These are phyloP conservation scores for Jatropha multifida DNA, from an alignment of 441 rosid species.

Conservation along the genomic window DNA sequence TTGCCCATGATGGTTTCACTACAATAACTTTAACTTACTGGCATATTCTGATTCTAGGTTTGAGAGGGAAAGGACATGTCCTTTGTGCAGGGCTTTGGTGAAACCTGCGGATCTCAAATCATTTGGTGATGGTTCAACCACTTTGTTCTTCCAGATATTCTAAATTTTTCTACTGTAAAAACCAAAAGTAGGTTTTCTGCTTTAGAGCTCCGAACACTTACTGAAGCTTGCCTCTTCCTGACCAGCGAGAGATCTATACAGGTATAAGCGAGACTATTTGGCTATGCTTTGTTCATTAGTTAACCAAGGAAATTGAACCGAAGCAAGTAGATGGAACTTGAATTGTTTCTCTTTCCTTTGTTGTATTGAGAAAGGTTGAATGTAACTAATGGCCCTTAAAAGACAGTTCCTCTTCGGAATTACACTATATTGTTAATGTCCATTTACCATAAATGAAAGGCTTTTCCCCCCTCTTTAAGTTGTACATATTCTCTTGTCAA, in stretches of 20 bases:
- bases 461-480: background rate
- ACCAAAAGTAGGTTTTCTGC: slow-evolving; percentile 27
- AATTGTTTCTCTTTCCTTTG: slow-evolving; percentile 29
- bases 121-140: slow-evolving; percentile 73
- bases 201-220: slow-evolving; percentile 16
- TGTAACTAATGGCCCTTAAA: slow-evolving; percentile 28
- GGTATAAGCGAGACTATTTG: slow-evolving; percentile 31
- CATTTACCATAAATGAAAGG: slow-evolving; percentile 27
- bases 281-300: slow-evolving; percentile 22
- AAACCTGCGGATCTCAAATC: slow-evolving; percentile 71
- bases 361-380: slow-evolving; percentile 30
- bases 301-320: slow-evolving; percentile 24
- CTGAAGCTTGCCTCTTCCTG: slow-evolving; percentile 21
- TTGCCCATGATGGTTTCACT: background rate
- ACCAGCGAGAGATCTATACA: slow-evolving; percentile 8
- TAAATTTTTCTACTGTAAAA: slow-evolving; percentile 27
- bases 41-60: slow-evolving; percentile 42
- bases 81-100: slow-evolving; percentile 72
- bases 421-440: slow-evolving; percentile 24
- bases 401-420: slow-evolving; percentile 10
- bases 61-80: slow-evolving; percentile 79
- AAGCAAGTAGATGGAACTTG: slow-evolving; percentile 24
- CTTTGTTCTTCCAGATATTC: slow-evolving; percentile 68
- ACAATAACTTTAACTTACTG: slow-evolving; percentile 3
- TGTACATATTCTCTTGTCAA: background rate